These are phyloP conservation scores for Erodium chrysanthum DNA, from an alignment of 441 rosid species.

Conservation along the genomic window DNA sequence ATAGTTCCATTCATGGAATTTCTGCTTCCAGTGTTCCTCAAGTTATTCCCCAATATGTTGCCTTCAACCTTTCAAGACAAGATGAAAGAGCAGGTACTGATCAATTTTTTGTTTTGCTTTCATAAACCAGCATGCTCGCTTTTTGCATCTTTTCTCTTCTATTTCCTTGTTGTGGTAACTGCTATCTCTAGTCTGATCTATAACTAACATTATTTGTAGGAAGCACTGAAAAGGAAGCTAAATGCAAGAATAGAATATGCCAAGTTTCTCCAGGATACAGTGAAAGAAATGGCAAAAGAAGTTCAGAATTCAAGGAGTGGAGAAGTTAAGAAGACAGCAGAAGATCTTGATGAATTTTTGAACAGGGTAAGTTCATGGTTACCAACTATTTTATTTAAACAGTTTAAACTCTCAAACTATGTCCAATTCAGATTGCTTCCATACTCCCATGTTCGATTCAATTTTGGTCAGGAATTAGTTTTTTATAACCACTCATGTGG, in stretches of 20 bases:
- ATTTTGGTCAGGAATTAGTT: background rate
- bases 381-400: slow-evolving; percentile 7
- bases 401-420: background rate
- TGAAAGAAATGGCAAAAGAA: slow-evolving; percentile 63
- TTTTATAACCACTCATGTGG: background rate
- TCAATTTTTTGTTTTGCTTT: background rate
- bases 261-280: slow-evolving; percentile 82
- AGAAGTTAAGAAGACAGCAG: slow-evolving; percentile 44
- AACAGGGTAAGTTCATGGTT: slow-evolving; percentile 27
- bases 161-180: no score
- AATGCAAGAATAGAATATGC: slow-evolving; percentile 80
- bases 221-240: slow-evolving; percentile 50
- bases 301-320: slow-evolving; percentile 48
- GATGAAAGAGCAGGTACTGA: slow-evolving; percentile 53
- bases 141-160: no score
- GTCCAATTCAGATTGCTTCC: background rate
- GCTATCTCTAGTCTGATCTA: no score
- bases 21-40: slow-evolving; percentile 57
- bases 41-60: slow-evolving; percentile 55
- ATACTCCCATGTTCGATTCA: background rate
- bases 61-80: slow-evolving; percentile 65
- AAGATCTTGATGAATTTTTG: slow-evolving; percentile 51
- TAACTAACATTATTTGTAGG: slow-evolving; percentile 25
- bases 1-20: slow-evolving; percentile 91
- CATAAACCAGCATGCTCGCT: no score